Base-by-base conservation (phyloP, 805 yeast species). In the Myxozyma vanderwaltii region DNA sequence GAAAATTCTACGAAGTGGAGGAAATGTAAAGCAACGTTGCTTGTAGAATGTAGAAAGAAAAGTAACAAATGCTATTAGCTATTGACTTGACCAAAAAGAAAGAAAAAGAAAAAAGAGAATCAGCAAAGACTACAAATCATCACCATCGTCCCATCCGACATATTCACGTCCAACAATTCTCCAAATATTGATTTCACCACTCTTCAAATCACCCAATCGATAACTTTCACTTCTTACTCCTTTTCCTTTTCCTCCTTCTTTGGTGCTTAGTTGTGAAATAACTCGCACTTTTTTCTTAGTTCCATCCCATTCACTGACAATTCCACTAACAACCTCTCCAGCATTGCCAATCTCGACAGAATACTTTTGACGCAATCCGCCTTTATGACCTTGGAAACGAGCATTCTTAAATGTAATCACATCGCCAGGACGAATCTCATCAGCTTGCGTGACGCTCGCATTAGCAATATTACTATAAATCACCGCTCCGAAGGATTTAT, bases 381-480 rank as follows among this genome's bases (percentile, higher is more conserved):
- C 78, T 53, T 80, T 79, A 66, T 85, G 89, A 5, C 85, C 82
- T 63, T 81, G 83, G 74, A 92, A 91, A 61, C 81, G 81, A 5
- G 90, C 96, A 13, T 43, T 39, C 67, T 85, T 82, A 63, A 90
- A 81, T 52, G 90, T 88, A 43, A 90, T 73, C 8, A 92, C 79
- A 72, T 94, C 98, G 60, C 99, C 99, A 0, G 95, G 86, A 49
- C 81, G 79, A 55, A 91, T 81, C 41, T 84, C 87, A 55, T 83
- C 90, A 31, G 74, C 68, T 65, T 81, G 84, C 15, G 79, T 74
- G 5, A 83, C 80, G 5, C 77, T 67, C 46, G 83, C 79, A 68
- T 78, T 79, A 59, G 77, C 79, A 67, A 75, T 65, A 65, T 81
- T 87, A 63, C 78, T 76, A 73, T 85, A 91, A 61, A 87, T 79